Percentiles rank a stretch among this genome's conserved stretches.
These are phyloP conservation scores for Theileria parva DNA, from an alignment of 169 alveolate species.

Conservation along the genomic window DNA sequence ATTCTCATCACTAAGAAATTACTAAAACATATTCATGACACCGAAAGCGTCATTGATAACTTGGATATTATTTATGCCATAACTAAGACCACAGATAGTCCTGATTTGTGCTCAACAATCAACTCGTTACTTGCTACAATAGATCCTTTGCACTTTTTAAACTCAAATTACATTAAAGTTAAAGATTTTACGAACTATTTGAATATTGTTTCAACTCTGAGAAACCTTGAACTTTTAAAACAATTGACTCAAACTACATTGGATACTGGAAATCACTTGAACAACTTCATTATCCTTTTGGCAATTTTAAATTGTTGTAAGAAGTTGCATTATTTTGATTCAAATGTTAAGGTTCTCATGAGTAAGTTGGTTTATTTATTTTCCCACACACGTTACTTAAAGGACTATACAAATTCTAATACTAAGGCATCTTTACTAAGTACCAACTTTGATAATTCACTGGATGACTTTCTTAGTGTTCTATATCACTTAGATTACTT, in stretches of 20 bases:
- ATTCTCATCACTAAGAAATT: neutral
- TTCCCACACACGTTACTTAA: neutral
- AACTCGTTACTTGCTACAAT: neutral
- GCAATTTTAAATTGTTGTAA: neutral
- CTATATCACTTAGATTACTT: constrained; percentile 9
- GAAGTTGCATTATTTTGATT: neutral
- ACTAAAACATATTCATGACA: neutral
- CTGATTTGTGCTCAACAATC: neutral
- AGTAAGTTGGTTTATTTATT: neutral
- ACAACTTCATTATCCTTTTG: neutral
- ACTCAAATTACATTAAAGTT: neutral
- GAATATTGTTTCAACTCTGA: neutral
- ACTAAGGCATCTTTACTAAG: neutral
- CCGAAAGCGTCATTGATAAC: neutral
- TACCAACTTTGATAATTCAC: neutral
- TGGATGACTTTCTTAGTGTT: neutral
- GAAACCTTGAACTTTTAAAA: neutral
- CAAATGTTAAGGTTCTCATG: constrained; percentile 7
- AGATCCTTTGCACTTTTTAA: neutral
- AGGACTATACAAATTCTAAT: neutral
- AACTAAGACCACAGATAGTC: neutral
- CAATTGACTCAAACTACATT: neutral
- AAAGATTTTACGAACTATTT: neutral
- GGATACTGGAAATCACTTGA: neutral
- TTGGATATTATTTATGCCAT: neutral